Evolutionary conservation across 257 asterid genomes (phyloP).

Genomic region (Parsonsia alboflavescens): DNA sequence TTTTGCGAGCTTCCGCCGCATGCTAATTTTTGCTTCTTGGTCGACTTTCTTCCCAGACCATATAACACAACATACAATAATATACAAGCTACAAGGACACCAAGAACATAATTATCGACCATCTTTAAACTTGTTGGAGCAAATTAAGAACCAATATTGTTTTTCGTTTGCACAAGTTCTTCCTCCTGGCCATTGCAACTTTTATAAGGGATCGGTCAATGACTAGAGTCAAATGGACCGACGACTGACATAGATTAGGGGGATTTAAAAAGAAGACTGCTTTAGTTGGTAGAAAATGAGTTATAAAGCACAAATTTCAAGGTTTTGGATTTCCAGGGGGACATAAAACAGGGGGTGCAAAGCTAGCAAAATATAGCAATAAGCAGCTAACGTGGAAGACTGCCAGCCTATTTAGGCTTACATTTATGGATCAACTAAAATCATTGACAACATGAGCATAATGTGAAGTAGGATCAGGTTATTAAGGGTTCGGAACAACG

Average conservation of each 20-base stretch:
- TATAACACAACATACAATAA: neutral
- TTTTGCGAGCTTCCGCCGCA: neutral
- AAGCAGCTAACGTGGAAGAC: neutral
- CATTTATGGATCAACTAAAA: neutral
- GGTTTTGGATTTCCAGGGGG: conserved; percentile 5
- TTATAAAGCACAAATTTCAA: neutral
- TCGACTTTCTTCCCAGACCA: neutral
- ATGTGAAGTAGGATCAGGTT: too few relatives aligned
- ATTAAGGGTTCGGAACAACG: too few relatives aligned
- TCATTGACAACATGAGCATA: neutral
- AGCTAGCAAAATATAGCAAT: neutral
- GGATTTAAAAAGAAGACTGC: neutral
- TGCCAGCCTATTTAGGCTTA: neutral
- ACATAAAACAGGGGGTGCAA: conserved; percentile 4
- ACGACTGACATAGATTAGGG: neutral
- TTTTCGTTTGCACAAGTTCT: too few relatives aligned
- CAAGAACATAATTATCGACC: neutral
- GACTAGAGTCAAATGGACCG: neutral
- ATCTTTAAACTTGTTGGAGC: neutral
- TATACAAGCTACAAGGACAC: neutral
- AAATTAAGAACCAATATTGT: too few relatives aligned
- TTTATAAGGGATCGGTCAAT: neutral
- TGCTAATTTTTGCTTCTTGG: neutral
- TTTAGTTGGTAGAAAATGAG: neutral
- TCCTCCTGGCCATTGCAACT: neutral